Evolutionary conservation across 306 rosid genomes (phyloP).

Genomic region (Trifolium fragiferum): DNA sequence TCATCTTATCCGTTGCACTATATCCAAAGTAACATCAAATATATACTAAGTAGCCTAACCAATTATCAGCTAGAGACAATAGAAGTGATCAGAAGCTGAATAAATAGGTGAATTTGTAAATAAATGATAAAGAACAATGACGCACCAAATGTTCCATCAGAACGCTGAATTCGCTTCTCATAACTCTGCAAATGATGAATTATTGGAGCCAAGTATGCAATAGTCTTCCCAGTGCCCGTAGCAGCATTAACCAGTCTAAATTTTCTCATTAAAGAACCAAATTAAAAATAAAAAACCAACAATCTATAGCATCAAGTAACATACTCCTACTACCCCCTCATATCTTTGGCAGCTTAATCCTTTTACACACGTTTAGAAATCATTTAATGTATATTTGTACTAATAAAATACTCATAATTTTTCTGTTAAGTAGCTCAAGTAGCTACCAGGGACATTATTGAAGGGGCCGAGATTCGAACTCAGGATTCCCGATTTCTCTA

Average conservation of each 20-base stretch:
- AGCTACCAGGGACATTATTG: no score
- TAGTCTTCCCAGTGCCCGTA: conserved; percentile 90
- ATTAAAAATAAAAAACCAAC: background rate
- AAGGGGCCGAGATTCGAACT: no score
- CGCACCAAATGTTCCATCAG: conserved; percentile 83
- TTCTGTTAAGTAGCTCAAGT: no score
- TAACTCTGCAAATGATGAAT: conserved; percentile 70
- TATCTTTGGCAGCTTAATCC: background rate
- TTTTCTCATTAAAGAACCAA: conserved; percentile 52
- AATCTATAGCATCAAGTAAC: background rate
- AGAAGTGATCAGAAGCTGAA: conserved; percentile 20
- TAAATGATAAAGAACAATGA: background rate
- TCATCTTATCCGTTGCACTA: background rate
- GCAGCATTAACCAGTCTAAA: conserved; percentile 84
- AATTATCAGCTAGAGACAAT: background rate
- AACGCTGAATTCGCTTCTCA: conserved; percentile 63
- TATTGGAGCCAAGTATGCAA: conserved; percentile 85
- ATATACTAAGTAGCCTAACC: background rate
- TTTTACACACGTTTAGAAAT: background rate
- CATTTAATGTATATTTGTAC: background rate
- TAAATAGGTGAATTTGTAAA: background rate
- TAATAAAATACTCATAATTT: background rate
- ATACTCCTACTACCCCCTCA: background rate
- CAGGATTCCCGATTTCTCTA: no score
- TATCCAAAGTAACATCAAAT: conserved; percentile 20